A percentile compares a stretch with the other conserved stretches of the same genome.
Evolutionary conservation across 257 asterid species (phyloP).

Genomic region (Verbascum thapsus): DNA sequence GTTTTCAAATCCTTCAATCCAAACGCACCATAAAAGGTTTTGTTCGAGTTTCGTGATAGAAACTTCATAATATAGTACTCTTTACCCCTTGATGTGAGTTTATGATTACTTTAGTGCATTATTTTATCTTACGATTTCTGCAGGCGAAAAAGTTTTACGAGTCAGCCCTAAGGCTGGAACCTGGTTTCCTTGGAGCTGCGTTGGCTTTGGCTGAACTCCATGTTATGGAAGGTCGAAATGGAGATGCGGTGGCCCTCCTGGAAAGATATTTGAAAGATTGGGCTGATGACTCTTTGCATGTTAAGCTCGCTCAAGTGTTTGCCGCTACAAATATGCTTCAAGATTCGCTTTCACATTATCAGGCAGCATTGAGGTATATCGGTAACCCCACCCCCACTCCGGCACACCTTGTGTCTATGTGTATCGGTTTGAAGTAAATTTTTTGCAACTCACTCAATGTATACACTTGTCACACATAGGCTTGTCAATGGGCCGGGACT

Average conservation of each 20-base stretch:
- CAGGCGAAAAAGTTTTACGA: constrained; percentile 97
- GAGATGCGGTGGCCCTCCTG: constrained; percentile 85
- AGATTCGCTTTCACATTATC: constrained; percentile 91
- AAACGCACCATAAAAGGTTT: background rate
- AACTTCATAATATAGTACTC: background rate
- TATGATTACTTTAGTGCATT: background rate
- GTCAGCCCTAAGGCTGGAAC: constrained; percentile 96
- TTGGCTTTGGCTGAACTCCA: constrained; percentile 98
- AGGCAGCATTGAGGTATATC: constrained; percentile 81
- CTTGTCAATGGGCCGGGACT: too few relatives aligned
- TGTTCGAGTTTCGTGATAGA: constrained; percentile 2
- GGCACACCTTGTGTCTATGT: too few relatives aligned
- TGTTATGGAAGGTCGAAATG: constrained; percentile 87
- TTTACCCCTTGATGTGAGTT: constrained; percentile 1
- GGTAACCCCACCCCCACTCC: background rate
- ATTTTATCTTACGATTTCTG: constrained; percentile 8
- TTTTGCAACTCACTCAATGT: too few relatives aligned
- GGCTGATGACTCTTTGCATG: constrained; percentile 96
- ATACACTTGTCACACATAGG: too few relatives aligned
- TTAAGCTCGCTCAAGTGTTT: constrained; percentile 95
- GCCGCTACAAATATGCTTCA: constrained; percentile 91
- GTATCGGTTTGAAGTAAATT: too few relatives aligned
- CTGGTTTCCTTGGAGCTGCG: constrained; percentile 96
- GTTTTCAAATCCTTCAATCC: too few relatives aligned
- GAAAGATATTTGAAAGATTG: constrained; percentile 86